A percentile compares a stretch with the other conserved stretches of the same genome.
Evolutionary conservation across 192 early-diverging fungal species (phyloP).

Genomic region (Helicostylum pulchrum): DNA sequence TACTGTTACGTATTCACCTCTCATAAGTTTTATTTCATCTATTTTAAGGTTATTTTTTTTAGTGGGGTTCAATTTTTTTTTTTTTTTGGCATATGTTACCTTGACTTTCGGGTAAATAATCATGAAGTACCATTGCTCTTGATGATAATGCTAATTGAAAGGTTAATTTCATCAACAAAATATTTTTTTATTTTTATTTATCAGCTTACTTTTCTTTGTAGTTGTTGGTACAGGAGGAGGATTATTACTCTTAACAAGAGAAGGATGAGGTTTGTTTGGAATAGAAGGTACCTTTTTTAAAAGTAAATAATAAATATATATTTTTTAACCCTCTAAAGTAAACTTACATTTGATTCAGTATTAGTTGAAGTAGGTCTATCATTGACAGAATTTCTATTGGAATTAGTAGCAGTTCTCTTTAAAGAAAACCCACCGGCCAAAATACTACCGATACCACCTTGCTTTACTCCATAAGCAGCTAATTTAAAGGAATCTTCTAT

Average conservation of each 20-base stretch:
- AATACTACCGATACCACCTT: slow-evolving; percentile 71
- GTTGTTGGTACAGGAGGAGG: background rate
- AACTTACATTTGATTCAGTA: background rate
- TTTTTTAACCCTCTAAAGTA: background rate
- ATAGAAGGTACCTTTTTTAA: background rate
- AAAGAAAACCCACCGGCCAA: slow-evolving; percentile 66
- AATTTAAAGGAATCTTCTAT: slow-evolving; percentile 49
- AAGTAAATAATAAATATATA: background rate
- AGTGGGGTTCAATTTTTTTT: background rate
- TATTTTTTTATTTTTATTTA: background rate
- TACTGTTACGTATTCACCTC: slow-evolving; percentile 44
- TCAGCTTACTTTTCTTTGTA: background rate
- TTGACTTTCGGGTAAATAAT: slow-evolving; percentile 47
- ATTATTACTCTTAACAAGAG: background rate
- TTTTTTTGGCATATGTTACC: slow-evolving; percentile 25
- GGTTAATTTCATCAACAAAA: background rate
- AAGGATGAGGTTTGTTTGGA: background rate
- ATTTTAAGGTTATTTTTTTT: background rate
- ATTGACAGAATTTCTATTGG: slow-evolving; percentile 15
- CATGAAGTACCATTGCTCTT: slow-evolving; percentile 42
- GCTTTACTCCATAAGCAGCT: slow-evolving; percentile 73
- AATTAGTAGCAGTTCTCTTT: slow-evolving; percentile 43
- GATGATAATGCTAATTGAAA: background rate
- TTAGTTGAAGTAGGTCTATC: background rate
- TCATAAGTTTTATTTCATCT: slow-evolving; percentile 48